Evolutionary conservation across 352 stramenopile species (phyloP).

Genomic region (Lagenidium sp.): DNA sequence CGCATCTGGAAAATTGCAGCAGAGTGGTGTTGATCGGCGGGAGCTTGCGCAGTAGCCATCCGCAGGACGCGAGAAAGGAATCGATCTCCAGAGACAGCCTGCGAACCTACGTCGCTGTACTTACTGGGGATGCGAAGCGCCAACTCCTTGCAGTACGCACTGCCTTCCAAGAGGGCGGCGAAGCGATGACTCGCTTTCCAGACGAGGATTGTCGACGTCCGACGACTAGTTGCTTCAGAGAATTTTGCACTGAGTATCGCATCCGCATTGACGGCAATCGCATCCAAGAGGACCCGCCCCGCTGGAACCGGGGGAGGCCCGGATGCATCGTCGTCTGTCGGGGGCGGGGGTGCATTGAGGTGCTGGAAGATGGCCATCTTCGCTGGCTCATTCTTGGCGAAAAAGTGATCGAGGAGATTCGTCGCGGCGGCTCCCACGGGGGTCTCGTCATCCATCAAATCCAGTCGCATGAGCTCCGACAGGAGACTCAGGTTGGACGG

Average conservation of each 20-base stretch:
- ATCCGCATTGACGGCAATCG: constrained; percentile 38
- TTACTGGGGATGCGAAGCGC: constrained; percentile 48
- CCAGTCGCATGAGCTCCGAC: constrained; percentile 42
- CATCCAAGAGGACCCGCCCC: constrained; percentile 41
- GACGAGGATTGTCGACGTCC: constrained; percentile 14
- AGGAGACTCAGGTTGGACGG: constrained; percentile 39
- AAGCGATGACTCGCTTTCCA: constrained; percentile 73
- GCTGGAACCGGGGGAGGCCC: constrained; percentile 13
- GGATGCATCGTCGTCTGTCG: constrained; percentile 12
- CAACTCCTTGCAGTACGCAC: constrained; percentile 57
- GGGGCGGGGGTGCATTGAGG: constrained; percentile 33
- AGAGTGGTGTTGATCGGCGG: constrained; percentile 7
- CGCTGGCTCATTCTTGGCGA: constrained; percentile 48
- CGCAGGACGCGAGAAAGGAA: constrained; percentile 43
- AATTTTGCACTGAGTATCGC: constrained; percentile 18
- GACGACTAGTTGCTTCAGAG: background rate
- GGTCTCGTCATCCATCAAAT: constrained; percentile 50
- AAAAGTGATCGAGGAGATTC: constrained; percentile 46
- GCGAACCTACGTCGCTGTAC: constrained; percentile 31
- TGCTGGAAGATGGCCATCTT: constrained; percentile 70
- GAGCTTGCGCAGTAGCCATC: constrained; percentile 1
- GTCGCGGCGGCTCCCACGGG: constrained; percentile 46
- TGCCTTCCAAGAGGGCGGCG: constrained; percentile 29
- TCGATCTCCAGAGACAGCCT: constrained; percentile 39
- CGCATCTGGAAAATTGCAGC: constrained; percentile 57